Percentiles rank a stretch among this genome's conserved stretches.
Conservation (phyloP, 768 basidiomycete species). For the Tricholoma hemisulphureum region DNA sequence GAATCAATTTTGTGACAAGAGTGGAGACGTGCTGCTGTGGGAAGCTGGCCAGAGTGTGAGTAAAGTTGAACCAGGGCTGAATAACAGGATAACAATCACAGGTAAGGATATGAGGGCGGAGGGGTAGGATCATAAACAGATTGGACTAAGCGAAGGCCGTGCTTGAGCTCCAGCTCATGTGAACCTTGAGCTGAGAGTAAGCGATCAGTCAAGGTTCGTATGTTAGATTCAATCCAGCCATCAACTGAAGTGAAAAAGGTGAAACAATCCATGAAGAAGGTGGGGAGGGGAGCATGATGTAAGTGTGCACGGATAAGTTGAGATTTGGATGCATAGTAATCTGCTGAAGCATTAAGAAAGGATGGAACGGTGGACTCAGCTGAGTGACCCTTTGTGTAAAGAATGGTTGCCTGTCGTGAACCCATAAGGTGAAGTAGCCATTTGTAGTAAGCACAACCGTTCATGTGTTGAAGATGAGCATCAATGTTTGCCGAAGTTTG, state of each 20-base stretch:
- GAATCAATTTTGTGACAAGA: not conserved
- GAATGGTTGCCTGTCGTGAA: not conserved
- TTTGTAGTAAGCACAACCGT: conserved; percentile 21
- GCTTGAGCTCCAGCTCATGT: conserved; percentile 2
- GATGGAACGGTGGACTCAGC: conserved; percentile 2
- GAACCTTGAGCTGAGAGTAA: not conserved
- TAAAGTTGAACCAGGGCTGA: conserved; percentile 22
- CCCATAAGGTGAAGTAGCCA: conserved; percentile 17
- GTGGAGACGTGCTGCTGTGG: conserved; percentile 12
- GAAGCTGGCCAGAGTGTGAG: conserved; percentile 18
- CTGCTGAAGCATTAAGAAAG: not conserved
- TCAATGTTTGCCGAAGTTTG: conserved; percentile 9
- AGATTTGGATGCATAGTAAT: no score
- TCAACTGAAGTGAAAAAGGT: not conserved
- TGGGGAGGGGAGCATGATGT: not conserved
- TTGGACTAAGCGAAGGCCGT: not conserved
- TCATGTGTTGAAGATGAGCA: conserved; percentile 14
- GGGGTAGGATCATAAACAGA: not conserved
- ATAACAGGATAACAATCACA: conserved; percentile 16
- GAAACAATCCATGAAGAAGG: not conserved
- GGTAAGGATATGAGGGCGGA: conserved; percentile 19
- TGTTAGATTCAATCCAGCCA: conserved; percentile 21
- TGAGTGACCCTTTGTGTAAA: conserved; percentile 10
- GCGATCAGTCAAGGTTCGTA: conserved; percentile 3
- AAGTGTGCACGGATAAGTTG: not conserved